Conservation (phyloP, 192 early-diverging fungal species). For the Backusella mclennaniae region DNA sequence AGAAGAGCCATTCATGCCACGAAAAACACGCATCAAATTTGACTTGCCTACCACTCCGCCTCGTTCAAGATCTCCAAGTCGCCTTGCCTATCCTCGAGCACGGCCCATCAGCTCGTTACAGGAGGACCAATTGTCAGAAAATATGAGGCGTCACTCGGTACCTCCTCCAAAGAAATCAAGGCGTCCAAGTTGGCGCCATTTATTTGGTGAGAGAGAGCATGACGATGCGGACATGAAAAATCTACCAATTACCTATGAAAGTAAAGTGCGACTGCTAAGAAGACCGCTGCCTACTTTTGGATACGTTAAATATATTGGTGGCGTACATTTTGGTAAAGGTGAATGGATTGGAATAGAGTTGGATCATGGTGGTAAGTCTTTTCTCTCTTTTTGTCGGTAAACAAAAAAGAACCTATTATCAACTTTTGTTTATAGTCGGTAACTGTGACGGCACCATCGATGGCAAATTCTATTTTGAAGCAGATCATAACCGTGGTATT, state of each 20-base stretch:
- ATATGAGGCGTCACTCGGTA: background rate
- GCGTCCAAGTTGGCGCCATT: slow-evolving; percentile 17
- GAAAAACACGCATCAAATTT: slow-evolving; percentile 30
- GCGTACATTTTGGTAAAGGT: slow-evolving; percentile 14
- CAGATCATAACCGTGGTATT: slow-evolving; percentile 34
- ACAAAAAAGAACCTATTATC: background rate
- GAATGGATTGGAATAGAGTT: slow-evolving; percentile 34
- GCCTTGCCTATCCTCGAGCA: slow-evolving; percentile 19
- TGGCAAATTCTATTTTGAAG: slow-evolving; percentile 30
- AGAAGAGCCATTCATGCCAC: slow-evolving; percentile 23
- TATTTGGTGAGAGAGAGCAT: slow-evolving; percentile 16
- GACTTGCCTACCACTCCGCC: slow-evolving; percentile 29
- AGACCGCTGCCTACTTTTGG: slow-evolving; percentile 30
- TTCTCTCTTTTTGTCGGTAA: background rate
- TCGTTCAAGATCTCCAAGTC: slow-evolving; percentile 19
- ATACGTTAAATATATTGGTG: slow-evolving; percentile 30
- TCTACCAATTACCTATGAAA: slow-evolving; percentile 11
- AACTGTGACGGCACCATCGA: slow-evolving; percentile 29
- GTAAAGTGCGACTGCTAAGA: slow-evolving; percentile 18
- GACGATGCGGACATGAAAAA: slow-evolving; percentile 15
- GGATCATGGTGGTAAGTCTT: slow-evolving; percentile 30
- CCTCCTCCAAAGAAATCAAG: background rate
- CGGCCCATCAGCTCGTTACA: slow-evolving; percentile 7
- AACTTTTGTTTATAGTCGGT: slow-evolving; percentile 24
- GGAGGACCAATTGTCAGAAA: background rate